These are phyloP conservation scores for Aureobasidium mangrovei DNA, from an alignment of 2,329 filamentous ascomycete genomes.

Conservation along the genomic window DNA sequence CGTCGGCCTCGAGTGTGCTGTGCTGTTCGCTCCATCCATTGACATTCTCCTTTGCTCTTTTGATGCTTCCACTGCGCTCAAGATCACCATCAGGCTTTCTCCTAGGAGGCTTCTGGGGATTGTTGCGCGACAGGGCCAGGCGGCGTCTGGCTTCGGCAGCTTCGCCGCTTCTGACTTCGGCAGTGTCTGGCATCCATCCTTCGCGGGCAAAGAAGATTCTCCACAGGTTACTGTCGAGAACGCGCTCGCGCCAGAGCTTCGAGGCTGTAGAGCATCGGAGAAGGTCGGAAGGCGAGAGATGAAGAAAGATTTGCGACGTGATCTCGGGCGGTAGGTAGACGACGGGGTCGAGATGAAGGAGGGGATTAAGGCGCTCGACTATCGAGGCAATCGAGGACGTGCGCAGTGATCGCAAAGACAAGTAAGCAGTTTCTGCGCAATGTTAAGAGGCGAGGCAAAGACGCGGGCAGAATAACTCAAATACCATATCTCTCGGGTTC, in stretches of 20 bases:
- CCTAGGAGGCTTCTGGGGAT: conserved; percentile 31
- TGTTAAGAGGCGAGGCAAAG: not conserved
- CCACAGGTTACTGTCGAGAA: conserved; percentile 81
- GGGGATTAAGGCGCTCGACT: conserved; percentile 68
- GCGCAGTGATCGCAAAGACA: conserved; percentile 66
- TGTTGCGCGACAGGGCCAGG: not conserved
- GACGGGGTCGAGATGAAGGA: conserved; percentile 89
- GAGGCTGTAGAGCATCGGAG: conserved; percentile 72
- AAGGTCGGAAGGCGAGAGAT: conserved; percentile 72
- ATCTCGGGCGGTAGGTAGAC: conserved; percentile 80
- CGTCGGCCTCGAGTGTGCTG: conserved; percentile 39
- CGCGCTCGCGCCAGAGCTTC: conserved; percentile 69
- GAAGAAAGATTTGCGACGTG: conserved; percentile 79
- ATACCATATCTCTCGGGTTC: conserved; percentile 15
- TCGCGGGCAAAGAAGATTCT: conserved; percentile 71
- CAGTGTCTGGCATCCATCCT: conserved; percentile 54
- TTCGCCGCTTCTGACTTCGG: conserved; percentile 22
- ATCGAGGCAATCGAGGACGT: conserved; percentile 73
- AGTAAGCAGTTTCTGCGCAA: conserved; percentile 66
- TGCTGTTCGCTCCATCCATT: conserved; percentile 39
- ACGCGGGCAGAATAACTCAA: not conserved
- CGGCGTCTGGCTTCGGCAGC: conserved; percentile 7
- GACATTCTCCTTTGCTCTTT: conserved; percentile 37
- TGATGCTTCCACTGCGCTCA: conserved; percentile 45
- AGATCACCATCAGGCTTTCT: conserved; percentile 39